These are phyloP conservation scores for Sclerotinia borealis DNA, from an alignment of 2,329 filamentous ascomycete genomes.

Conservation along the genomic window DNA sequence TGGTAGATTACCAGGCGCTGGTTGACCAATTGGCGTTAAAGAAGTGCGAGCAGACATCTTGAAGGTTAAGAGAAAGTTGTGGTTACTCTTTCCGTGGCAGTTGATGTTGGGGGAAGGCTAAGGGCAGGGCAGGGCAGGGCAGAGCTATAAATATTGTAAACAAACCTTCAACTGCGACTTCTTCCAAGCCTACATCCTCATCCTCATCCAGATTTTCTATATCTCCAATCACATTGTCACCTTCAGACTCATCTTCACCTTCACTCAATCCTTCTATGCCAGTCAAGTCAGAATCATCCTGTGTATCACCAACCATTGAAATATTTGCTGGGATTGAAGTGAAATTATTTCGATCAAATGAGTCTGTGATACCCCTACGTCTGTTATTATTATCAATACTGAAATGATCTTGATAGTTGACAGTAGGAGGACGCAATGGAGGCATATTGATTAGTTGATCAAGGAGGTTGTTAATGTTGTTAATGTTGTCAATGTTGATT, in stretches of 20 bases:
- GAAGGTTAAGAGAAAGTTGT: neutral
- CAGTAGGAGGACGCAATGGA: neutral
- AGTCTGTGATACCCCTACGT: neutral
- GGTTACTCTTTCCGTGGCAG: neutral
- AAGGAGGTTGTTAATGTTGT: neutral
- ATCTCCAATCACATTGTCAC: too few species aligned
- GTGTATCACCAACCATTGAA: neutral
- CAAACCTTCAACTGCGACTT: slow-evolving; percentile 10
- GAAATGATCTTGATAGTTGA: slow-evolving; percentile 10
- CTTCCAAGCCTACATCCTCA: slow-evolving; percentile 13
- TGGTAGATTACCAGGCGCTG: neutral
- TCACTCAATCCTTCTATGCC: neutral
- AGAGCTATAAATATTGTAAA: neutral
- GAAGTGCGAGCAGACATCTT: neutral
- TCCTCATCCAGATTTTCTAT: slow-evolving; percentile 8
- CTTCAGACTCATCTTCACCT: slow-evolving; percentile 14
- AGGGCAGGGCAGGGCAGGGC: neutral
- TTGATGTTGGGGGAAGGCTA: neutral
- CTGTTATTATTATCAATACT: neutral
- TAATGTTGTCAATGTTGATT: neutral
- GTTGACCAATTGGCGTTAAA: neutral
- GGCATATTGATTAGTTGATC: neutral
- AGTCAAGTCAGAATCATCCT: neutral
- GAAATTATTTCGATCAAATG: neutral
- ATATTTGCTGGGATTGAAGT: neutral